A percentile compares a stretch with the other conserved stretches of the same genome.
These are phyloP conservation scores for Stipa capillata DNA, from an alignment of 176 grass and related monocot genomes.

Conservation along the genomic window DNA sequence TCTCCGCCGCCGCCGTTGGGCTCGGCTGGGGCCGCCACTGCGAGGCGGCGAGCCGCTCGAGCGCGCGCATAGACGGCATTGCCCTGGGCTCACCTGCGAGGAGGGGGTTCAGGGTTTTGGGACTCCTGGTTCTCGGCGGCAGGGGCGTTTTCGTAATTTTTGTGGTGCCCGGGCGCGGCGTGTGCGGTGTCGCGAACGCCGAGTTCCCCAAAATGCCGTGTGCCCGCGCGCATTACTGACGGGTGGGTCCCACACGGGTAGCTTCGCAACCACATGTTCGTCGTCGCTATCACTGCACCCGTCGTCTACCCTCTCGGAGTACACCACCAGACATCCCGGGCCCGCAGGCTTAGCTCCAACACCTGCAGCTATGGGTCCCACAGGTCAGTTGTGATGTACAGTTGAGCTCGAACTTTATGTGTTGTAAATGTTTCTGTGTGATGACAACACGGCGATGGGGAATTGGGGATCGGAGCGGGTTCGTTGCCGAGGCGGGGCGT, in stretches of 20 bases:
- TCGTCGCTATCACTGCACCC: not conserved
- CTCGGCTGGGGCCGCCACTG: not conserved
- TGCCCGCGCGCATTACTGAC: not conserved
- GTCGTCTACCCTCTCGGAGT: accelerated
- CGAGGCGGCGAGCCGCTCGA: conserved; percentile 14
- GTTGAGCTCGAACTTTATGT: not conserved
- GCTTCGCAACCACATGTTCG: not conserved
- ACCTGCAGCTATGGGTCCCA: not conserved
- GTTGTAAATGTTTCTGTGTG: not conserved
- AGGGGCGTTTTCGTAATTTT: conserved; percentile 26
- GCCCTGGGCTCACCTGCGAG: not conserved
- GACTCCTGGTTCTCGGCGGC: not conserved
- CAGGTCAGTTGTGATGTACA: not conserved
- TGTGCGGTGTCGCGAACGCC: not conserved
- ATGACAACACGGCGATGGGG: not conserved
- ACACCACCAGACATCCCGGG: not conserved
- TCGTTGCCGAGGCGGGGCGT: not conserved
- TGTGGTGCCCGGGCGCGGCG: not conserved
- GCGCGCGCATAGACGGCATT: conserved; percentile 49
- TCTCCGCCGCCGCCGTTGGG: not conserved
- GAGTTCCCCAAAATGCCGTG: not conserved
- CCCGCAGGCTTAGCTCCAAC: not conserved
- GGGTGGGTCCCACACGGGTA: not conserved
- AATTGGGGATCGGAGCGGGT: not conserved
- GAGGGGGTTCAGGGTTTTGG: conserved; percentile 5